Conservation (phyloP, 2,329 filamentous ascomycete genomes). For the Sclerotinia subarctica region DNA sequence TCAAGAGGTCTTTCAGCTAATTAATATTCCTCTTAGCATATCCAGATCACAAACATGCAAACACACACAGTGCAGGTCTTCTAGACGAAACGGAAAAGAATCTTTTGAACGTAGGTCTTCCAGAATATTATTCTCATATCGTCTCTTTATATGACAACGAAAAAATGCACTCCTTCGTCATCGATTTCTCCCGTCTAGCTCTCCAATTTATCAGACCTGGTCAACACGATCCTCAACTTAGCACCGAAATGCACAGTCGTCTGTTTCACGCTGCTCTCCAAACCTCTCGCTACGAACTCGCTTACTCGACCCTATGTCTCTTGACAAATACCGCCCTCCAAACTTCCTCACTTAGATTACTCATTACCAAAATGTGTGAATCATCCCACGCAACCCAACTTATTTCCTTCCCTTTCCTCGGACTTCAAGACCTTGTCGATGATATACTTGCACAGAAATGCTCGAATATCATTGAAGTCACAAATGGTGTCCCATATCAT, state of each 20-base stretch:
- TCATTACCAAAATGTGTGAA: conserved; percentile 68
- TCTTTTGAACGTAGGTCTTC: conserved; percentile 66
- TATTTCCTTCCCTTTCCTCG: conserved; percentile 73
- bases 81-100: conserved; percentile 74
- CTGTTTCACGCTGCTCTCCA: conserved; percentile 80
- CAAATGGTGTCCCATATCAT: conserved; percentile 68
- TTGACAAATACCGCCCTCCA: conserved; percentile 72
- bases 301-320: conserved; percentile 73
- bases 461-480: conserved; percentile 63
- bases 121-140: conserved; percentile 85
- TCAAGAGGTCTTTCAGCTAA: background rate
- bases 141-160: conserved; percentile 76
- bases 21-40: conserved; percentile 31
- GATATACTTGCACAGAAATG: conserved; percentile 71
- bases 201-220: conserved; percentile 54
- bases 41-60: conserved; percentile 33
- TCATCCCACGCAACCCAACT: conserved; percentile 64
- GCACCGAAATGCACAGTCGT: conserved; percentile 73
- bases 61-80: conserved; percentile 60
- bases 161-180: conserved; percentile 73
- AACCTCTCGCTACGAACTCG: conserved; percentile 75
- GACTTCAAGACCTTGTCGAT: conserved; percentile 75
- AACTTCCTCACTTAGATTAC: conserved; percentile 64
- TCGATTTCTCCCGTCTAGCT: conserved; percentile 76
- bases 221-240: conserved; percentile 40